These are phyloP conservation scores for Heterobasidion irregulare DNA, from an alignment of 1,284 basidiomycete genomes.

Conservation along the genomic window DNA sequence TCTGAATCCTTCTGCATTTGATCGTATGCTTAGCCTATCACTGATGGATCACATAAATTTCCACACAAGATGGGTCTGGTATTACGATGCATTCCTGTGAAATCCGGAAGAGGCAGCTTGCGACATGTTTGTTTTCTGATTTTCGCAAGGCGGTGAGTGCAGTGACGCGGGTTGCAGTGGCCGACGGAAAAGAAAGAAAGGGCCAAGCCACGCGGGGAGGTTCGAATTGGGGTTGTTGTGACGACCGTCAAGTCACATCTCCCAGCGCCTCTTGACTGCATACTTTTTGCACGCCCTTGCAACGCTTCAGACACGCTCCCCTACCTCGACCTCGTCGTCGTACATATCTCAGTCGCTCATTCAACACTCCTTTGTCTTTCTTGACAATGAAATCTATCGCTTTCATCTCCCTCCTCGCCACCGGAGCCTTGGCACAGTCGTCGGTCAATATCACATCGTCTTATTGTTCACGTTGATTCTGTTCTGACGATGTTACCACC, in stretches of 20 bases:
- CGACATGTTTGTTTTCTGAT: too few species aligned
- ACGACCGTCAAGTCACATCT: background rate
- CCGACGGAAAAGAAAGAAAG: too few species aligned
- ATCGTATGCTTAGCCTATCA: too few species aligned
- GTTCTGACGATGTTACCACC: background rate
- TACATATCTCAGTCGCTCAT: slow-evolving; percentile 31
- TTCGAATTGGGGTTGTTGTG: background rate
- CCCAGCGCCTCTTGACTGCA: background rate
- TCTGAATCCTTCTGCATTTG: too few species aligned
- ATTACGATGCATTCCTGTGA: too few species aligned
- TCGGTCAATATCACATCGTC: slow-evolving; percentile 17
- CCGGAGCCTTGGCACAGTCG: slow-evolving; percentile 38
- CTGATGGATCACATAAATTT: too few species aligned
- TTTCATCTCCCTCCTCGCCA: slow-evolving; percentile 34
- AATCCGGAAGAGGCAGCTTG: too few species aligned
- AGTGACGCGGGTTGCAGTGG: too few species aligned
- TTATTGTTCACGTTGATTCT: background rate
- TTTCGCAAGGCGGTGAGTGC: too few species aligned
- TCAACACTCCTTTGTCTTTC: slow-evolving; percentile 9
- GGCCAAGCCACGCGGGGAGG: too few species aligned
- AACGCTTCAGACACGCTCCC: slow-evolving; percentile 6
- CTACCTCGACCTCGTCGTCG: slow-evolving; percentile 27
- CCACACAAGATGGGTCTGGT: too few species aligned
- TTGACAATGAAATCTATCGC: slow-evolving; percentile 42
- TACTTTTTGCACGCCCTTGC: slow-evolving; percentile 5